Evolutionary conservation across 768 basidiomycete genomes (phyloP).

Genomic region (Lactarius indigo): DNA sequence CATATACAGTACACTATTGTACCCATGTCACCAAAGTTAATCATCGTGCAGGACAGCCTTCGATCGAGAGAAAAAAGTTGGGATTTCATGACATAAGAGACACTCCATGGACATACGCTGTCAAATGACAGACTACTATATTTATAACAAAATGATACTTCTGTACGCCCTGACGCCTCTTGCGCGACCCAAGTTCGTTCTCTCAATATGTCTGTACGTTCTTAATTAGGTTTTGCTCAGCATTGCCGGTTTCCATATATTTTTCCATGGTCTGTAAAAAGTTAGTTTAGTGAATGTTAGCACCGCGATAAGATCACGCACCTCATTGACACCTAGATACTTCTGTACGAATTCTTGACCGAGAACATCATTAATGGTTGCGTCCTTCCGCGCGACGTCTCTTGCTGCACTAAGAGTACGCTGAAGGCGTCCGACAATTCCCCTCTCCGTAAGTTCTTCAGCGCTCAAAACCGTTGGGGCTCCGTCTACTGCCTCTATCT

Average conservation of each 20-base stretch:
- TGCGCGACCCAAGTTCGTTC: background rate
- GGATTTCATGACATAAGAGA: background rate
- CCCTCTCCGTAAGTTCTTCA: constrained; percentile 43
- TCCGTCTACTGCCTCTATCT: constrained; percentile 36
- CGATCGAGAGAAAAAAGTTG: background rate
- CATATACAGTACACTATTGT: background rate
- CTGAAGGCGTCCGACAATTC: constrained; percentile 53
- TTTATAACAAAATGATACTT: background rate
- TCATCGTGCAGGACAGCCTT: background rate
- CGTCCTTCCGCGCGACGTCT: constrained; percentile 36
- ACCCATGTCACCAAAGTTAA: background rate
- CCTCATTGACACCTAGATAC: constrained; percentile 52
- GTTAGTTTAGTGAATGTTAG: background rate
- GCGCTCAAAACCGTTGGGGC: constrained; percentile 43
- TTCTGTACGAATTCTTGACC: constrained; percentile 45
- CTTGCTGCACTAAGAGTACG: constrained; percentile 49
- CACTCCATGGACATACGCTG: background rate
- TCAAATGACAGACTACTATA: background rate
- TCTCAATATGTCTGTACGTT: constrained; percentile 18
- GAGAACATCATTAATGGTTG: constrained; percentile 38
- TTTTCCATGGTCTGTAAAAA: constrained; percentile 20
- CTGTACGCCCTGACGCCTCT: background rate
- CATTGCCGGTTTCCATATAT: background rate
- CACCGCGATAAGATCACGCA: background rate
- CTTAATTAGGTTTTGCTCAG: background rate